Evolutionary conservation across 306 rosid genomes (phyloP), one percentile per base, ranked within the genome.

Genomic region (Castanea mollissima): DNA sequence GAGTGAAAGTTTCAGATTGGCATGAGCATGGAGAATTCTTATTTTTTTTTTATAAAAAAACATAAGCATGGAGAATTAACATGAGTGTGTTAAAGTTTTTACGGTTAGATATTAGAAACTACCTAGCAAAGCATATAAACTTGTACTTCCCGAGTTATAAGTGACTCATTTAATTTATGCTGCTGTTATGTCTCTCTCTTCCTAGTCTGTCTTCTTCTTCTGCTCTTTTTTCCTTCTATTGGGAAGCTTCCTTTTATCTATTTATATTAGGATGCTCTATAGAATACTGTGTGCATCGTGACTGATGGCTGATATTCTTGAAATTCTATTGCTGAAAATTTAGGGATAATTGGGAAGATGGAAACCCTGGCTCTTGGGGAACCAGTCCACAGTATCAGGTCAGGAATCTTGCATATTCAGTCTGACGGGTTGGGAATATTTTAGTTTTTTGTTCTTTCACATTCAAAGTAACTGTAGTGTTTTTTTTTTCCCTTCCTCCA

Each of bases 281-380:
- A 12, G 54, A 35, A 9, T 27, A 38, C 46, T 54, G 49, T 21
- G 25, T 74, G 57, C 59, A 74, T 60, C 46, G 41, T 55, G 55
- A 27, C 57, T 80, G 69, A 77, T 71, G 73, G 77, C 80, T 87
- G 78, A 71, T 41, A 38, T 69, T 55, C 34, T n/a, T 69, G 56
- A 31, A 70, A 76, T 29, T 76, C 5, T 83, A 80, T 46, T 88
- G 75, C 57, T 73, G 57, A 74, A 35, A 79, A 79, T 82, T 64
- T 81, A 93, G 98, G 97, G 98, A 96, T 78, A 90, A 89, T 78
- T 96, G 98, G 98, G 99, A 96, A 82, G 99, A 96, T 72, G 99
- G 93, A 77, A 96, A 96, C 81, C 99, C 99, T 52, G 99, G 83
- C 78, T 91, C 98, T 82, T 96, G 98, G 99, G 94, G 93, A 69